Conservation (phyloP, 306 rosid species). For the Quercus variabilis region DNA sequence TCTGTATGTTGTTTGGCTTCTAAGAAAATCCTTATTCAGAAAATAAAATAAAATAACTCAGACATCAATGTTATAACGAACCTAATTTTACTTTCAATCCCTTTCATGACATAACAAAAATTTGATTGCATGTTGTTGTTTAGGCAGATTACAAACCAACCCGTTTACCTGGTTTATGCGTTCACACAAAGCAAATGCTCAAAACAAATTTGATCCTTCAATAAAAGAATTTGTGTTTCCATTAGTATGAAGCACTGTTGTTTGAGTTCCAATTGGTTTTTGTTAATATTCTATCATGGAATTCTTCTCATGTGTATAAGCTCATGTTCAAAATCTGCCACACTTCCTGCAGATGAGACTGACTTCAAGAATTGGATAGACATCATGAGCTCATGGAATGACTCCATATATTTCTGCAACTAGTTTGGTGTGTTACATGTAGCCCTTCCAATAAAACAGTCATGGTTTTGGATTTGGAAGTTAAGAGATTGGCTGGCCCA, state of each 20-base stretch:
- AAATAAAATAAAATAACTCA: no score
- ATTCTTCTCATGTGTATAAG: slow-evolving; percentile 12
- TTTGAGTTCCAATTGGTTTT: neutral
- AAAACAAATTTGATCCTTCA: no score
- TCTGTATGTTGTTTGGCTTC: no score
- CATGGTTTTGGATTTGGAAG: slow-evolving; percentile 12
- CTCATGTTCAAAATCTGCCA: neutral
- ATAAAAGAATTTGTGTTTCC: no score
- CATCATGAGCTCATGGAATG: slow-evolving; percentile 43
- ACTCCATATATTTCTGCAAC: slow-evolving; percentile 35
- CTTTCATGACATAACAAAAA: no score
- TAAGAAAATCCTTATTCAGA: no score
- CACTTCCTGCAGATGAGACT: slow-evolving; percentile 17
- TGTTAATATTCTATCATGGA: neutral
- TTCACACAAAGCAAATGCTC: no score
- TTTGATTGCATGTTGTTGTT: no score
- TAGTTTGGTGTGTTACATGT: slow-evolving; percentile 40
- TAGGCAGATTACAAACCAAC: no score
- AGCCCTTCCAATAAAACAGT: slow-evolving; percentile 23
- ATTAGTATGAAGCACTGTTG: neutral
- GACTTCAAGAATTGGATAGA: slow-evolving; percentile 37
- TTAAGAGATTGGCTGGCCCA: slow-evolving; percentile 13
- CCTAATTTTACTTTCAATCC: no score
- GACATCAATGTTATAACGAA: no score
- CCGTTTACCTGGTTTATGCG: no score